These are phyloP conservation scores for Paramecium octaurelia DNA, from an alignment of 73 alveolate species.

Conservation along the genomic window DNA sequence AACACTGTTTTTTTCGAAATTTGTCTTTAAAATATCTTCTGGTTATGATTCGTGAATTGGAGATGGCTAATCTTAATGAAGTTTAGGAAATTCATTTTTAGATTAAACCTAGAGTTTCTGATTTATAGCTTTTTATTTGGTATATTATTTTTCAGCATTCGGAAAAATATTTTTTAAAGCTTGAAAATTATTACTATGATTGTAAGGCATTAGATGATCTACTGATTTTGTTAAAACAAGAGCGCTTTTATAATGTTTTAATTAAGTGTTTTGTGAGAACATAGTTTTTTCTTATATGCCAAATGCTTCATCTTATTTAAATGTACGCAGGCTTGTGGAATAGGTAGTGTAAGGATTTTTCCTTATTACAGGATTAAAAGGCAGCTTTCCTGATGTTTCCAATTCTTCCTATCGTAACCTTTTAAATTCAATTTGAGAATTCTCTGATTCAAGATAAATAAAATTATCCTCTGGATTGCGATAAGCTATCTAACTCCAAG, in stretches of 20 bases:
- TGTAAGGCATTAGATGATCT: slow-evolving; percentile 51
- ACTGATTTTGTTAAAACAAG: slow-evolving; percentile 34
- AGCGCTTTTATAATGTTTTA: slow-evolving; percentile 36
- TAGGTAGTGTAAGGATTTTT: neutral
- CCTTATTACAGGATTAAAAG: slow-evolving; percentile 12
- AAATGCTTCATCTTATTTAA: slow-evolving; percentile 36
- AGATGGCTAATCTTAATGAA: neutral
- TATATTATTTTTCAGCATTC: neutral
- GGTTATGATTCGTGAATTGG: slow-evolving; percentile 20
- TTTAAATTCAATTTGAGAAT: neutral
- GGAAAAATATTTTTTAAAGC: neutral
- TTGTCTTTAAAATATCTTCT: neutral
- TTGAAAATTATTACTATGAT: slow-evolving; percentile 49
- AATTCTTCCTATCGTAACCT: neutral
- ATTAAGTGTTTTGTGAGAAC: slow-evolving; percentile 38
- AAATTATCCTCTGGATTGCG: slow-evolving; percentile 6
- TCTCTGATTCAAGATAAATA: neutral
- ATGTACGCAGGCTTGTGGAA: slow-evolving; percentile 47
- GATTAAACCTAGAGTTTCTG: neutral
- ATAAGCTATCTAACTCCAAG: neutral
- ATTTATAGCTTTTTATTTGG: neutral
- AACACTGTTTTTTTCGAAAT: neutral
- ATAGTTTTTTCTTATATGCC: slow-evolving; percentile 25
- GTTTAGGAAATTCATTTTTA: neutral
- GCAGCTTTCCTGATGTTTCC: neutral